A percentile compares a stretch with the other conserved stretches of the same genome.
Conservation (phyloP, 306 rosid genomes). For the Fragaria iinumae region DNA sequence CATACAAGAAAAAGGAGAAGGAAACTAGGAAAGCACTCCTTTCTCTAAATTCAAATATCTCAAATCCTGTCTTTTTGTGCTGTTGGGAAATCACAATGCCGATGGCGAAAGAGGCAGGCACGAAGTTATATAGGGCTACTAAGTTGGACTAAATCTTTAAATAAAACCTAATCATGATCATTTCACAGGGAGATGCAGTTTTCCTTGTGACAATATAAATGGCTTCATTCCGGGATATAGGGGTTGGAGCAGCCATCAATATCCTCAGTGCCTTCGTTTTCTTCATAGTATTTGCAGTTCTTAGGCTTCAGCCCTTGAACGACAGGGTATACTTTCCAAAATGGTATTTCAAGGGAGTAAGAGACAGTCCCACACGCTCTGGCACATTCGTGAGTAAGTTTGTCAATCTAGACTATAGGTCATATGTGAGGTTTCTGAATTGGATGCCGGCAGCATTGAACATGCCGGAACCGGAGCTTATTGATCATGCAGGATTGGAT, state of each 20-base stretch:
- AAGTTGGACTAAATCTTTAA: background rate
- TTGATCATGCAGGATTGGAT: constrained; percentile 95
- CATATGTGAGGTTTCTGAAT: constrained; percentile 70
- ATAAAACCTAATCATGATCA: background rate
- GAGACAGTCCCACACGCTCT: constrained; percentile 72
- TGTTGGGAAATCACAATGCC: background rate
- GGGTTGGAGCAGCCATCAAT: constrained; percentile 73
- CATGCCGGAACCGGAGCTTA: constrained; percentile 96
- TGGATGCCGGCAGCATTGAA: constrained; percentile 92
- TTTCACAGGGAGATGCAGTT: constrained; percentile 39
- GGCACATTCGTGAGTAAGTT: constrained; percentile 71
- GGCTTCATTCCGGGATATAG: constrained; percentile 79
- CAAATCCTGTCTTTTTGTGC: too few species aligned
- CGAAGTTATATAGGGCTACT: background rate
- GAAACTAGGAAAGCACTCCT: too few species aligned
- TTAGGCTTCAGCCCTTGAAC: constrained; percentile 94
- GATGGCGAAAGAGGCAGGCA: constrained; percentile 23
- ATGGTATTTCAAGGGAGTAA: constrained; percentile 82
- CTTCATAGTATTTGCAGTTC: constrained; percentile 68
- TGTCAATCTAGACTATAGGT: constrained; percentile 82
- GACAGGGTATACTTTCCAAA: constrained; percentile 95
- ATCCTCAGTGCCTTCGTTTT: constrained; percentile 70
- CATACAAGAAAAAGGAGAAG: background rate
- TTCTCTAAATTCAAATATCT: too few species aligned
- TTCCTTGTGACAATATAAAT: constrained; percentile 32